Evolutionary conservation across 2,329 filamentous ascomycete species (phyloP), one percentile per base, ranked within the genome.

Genomic region (Herpotrichia juniperi): DNA sequence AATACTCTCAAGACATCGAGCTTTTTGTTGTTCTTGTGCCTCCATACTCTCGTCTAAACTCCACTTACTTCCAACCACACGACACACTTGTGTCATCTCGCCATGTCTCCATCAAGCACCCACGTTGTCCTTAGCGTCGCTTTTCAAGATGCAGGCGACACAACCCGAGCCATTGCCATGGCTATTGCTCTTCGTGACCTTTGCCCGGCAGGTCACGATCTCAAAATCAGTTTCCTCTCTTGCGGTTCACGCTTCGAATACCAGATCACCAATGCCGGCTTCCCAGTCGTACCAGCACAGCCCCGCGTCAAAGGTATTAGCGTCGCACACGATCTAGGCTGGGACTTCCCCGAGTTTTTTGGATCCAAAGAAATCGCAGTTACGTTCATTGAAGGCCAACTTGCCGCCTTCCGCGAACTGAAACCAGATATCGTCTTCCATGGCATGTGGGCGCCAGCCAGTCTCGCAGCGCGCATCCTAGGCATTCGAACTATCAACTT

Each of bases 301-400:
- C 67, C 67, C 25, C 63, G 65, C 8, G 67, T 70, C 5, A 63
- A 65, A 43, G 67, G 67, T 5, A 59, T 66, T 28, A 66, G 62
- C 8, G 67, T 70, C 10, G 66, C 66, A 9, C 64, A 70, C 32
- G 67, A 70, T 44, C 62, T 70, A 4, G 67, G 67, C 6, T 69
- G 66, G 66, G 67, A 70, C 42, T 70, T 66, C 53, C 67, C 67
- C 4, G 67, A 70, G 30, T 70, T 70, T 51, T 70, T 70, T 42
- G 67, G 67, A 25, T 69, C 66, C 6, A 58, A 62, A 49, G 64
- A 68, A 22, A 67, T 70, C 30, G 67, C 66, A 5, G 63, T 59
- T 44, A 60, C 54, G 3, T 70, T 70, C 52, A 70, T 70, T 31
- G 64, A 69, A 2, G 67, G 67, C 0, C 67, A 70, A 30, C 56